Percentiles rank a stretch among this genome's conserved stretches.
Evolutionary conservation across 2,329 filamentous ascomycete genomes (phyloP).

Genomic region (Orbilia javanica): DNA sequence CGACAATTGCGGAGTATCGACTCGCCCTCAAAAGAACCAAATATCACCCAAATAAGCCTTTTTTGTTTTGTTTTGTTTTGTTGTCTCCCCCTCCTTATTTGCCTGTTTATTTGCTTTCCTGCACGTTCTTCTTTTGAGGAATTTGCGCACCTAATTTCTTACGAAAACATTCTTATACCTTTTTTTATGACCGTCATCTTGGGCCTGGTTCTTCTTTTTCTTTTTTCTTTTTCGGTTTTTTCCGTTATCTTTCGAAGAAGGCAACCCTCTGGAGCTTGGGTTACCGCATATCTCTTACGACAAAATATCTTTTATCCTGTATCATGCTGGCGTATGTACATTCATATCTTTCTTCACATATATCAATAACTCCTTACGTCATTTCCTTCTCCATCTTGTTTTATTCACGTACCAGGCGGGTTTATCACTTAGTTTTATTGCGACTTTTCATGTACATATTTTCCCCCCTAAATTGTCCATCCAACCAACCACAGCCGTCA

Average conservation of each 20-base stretch:
- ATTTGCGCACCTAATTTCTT: conserved; percentile 28
- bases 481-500: conserved; percentile 18
- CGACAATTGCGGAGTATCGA: conserved; percentile 28
- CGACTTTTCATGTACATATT: conserved; percentile 55
- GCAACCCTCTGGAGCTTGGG: conserved; percentile 42
- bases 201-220: conserved; percentile 47
- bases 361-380: conserved; percentile 55
- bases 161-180: conserved; percentile 27
- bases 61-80: too few species aligned
- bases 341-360: conserved; percentile 46
- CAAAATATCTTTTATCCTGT: conserved; percentile 57
- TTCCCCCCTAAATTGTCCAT: conserved; percentile 51
- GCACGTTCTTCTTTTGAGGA: conserved; percentile 8
- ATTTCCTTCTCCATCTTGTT: conserved; percentile 23
- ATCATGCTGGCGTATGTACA: conserved; percentile 59
- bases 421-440: conserved; percentile 54
- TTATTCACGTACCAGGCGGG: conserved; percentile 46
- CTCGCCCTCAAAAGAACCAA: conserved; percentile 31
- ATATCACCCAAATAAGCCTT: conserved; percentile 27
- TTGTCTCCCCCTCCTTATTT: too few species aligned
- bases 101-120: not conserved
- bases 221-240: conserved; percentile 15
- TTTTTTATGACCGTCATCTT: conserved; percentile 50
- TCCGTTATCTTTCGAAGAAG: conserved; percentile 32
- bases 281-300: conserved; percentile 41